Evolutionary conservation across 257 asterid species (phyloP).

Genomic region (Solanum pinnatisectum): DNA sequence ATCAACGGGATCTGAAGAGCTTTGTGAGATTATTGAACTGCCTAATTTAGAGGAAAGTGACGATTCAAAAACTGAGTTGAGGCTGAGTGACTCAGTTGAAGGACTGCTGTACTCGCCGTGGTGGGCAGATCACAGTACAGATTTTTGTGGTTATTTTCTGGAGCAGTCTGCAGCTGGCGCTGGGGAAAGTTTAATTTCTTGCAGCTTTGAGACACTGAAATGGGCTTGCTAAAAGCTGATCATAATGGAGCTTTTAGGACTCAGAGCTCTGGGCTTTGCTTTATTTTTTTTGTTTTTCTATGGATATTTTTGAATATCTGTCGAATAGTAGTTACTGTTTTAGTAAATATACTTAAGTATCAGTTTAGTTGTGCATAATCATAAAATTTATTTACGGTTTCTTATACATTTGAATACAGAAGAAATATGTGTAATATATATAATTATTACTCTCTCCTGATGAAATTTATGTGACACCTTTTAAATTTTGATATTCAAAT

Average conservation of each 20-base stretch:
- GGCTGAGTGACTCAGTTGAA: not conserved
- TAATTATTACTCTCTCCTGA: not conserved
- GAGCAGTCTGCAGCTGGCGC: not conserved
- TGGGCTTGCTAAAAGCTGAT: not conserved
- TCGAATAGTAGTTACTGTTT: not conserved
- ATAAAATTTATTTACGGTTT: not conserved
- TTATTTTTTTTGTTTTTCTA: not conserved
- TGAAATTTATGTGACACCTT: no score
- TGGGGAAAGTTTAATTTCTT: not conserved
- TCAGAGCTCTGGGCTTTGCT: not conserved
- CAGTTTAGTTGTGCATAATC: not conserved
- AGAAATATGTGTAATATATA: not conserved
- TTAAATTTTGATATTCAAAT: no score
- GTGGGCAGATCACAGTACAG: not conserved
- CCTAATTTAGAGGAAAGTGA: not conserved
- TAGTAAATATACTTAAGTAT: not conserved
- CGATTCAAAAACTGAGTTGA: not conserved
- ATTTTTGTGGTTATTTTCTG: conserved; percentile 1
- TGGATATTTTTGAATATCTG: not conserved
- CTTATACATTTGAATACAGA: not conserved
- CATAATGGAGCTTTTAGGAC: not conserved
- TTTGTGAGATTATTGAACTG: not conserved
- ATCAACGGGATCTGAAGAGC: not conserved
- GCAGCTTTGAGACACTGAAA: not conserved
- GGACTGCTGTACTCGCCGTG: not conserved